Base-by-base conservation (phyloP, 2,329 filamentous ascomycete genomes). In the Fusarium pseudoanthophilum region DNA sequence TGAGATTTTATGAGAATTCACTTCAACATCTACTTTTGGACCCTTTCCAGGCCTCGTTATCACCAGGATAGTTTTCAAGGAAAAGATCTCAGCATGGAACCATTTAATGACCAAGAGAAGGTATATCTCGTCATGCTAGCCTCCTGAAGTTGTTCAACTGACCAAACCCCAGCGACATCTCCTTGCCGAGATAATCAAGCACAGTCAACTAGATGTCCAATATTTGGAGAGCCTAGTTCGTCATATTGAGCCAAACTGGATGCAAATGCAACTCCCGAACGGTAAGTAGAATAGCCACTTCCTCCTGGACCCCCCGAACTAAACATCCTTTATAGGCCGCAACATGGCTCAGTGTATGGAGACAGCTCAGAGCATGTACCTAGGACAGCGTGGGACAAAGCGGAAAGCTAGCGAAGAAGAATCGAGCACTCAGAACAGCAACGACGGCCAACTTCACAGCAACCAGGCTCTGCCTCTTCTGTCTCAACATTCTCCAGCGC, bases 141-240 rank as follows among this genome's bases (percentile, higher is more conserved):
- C n/a, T 39, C 4, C 34, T 16, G 18, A 24, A 20, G 20, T 36
- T 28, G 11, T 34, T 15, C 57, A 26, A 51, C 56, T 65, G 48
- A 69, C 69, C 52, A 71, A 55, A 26, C 11, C 53, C n/a, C 75
- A 90, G 88, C 87, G 87, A 71, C 89, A 89, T 77, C 81, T 90
- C 68, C 83, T 90, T 63, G 86, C 84, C 64, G 88, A 90, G 79
- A 87, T 89, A 75, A 86, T 90, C 79, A 90, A 89, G 75, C 83
- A 83, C 67, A 90, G 87, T 80, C 79, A 83, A 36, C 79, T 89
- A 66, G 84, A 88, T 63, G 77, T 88, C 30, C 78, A 81, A 16
- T 79, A 78, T 24, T 79, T 90, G 36, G 83, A 85, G 26, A 80
- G 81, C 18, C 88, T 90, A 68, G 82, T 90, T 43, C 79, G 84